phyloP scores from a whole-genome alignment of 1,284 basidiomycete species.

The Cutaneotrichosporon spelunceum region DNA sequence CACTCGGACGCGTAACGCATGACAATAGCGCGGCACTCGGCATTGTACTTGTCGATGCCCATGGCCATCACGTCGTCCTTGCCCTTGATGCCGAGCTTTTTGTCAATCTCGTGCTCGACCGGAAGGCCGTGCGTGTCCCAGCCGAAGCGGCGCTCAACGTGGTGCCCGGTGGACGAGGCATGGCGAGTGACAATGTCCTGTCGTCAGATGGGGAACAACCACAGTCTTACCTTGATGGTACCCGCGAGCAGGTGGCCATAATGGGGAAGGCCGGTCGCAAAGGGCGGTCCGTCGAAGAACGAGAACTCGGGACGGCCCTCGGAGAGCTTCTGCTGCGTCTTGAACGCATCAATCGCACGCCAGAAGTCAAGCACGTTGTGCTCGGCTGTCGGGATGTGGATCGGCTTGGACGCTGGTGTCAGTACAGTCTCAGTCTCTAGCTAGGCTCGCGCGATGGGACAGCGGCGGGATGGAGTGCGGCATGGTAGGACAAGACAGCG shows the following conservation, averaged over 20 bases:
- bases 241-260: conserved; percentile 80
- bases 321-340: conserved; percentile 86
- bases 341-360: conserved; percentile 96
- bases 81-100: conserved; percentile 85
- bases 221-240: conserved; percentile 78
- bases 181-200: conserved; percentile 95
- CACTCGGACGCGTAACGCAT: conserved; percentile 96
- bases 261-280: conserved; percentile 94
- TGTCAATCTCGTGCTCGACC: conserved; percentile 99
- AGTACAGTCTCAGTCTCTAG: conserved; percentile 12
- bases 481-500: not conserved
- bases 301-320: conserved; percentile 83
- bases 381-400: conserved; percentile 89
- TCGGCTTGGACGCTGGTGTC: conserved; percentile 54
- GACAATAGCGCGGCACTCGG: conserved; percentile 92
- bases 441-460: not conserved
- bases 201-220: not conserved
- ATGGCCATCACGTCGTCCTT: conserved; percentile 91
- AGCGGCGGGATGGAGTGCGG: conserved; percentile 5
- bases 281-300: conserved; percentile 98
- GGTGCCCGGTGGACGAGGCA: conserved; percentile 87
- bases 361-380: conserved; percentile 89
- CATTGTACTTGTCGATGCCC: conserved; percentile 98
- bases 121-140: conserved; percentile 99
- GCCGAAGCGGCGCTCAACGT: conserved; percentile 93